Evolutionary conservation across 164 flowering plant species (phyloP).

Genomic region (Paratinospora sagittata): DNA sequence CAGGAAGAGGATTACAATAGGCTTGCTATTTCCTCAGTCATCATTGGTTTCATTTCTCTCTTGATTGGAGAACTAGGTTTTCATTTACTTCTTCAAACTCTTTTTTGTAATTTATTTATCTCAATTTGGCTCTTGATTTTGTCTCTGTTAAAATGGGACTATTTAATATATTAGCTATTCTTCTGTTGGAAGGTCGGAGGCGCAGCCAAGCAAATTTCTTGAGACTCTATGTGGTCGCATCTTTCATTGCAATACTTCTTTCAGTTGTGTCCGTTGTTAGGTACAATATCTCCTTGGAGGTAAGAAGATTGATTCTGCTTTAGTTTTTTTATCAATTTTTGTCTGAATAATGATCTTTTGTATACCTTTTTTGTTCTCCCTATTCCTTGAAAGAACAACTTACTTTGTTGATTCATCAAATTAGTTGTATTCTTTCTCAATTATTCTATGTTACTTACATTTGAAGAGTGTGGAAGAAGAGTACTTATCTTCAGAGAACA

Average conservation of each 20-base stretch:
- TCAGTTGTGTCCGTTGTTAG: slow-evolving; percentile 25
- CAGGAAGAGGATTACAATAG: slow-evolving; percentile 19
- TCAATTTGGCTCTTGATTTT: not conserved
- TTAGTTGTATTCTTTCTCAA: not conserved
- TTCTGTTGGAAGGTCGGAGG: slow-evolving; percentile 25
- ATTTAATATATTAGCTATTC: not conserved
- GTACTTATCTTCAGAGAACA: no score
- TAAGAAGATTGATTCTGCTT: slow-evolving; percentile 19
- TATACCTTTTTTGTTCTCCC: not conserved
- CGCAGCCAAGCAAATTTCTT: slow-evolving; percentile 44
- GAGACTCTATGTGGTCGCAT: slow-evolving; percentile 39
- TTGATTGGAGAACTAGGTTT: slow-evolving; percentile 61
- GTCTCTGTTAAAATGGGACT: not conserved
- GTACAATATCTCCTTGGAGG: slow-evolving; percentile 34
- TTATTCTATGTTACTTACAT: not conserved
- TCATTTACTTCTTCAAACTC: not conserved
- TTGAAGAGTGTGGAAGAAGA: not conserved
- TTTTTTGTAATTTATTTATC: not conserved
- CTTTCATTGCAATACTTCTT: slow-evolving; percentile 32
- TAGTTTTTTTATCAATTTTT: not conserved
- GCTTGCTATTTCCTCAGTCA: slow-evolving; percentile 30
- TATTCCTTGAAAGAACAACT: not conserved
- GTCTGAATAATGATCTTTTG: not conserved
- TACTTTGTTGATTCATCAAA: slow-evolving; percentile 3
- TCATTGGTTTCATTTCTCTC: slow-evolving; percentile 36